Conservation (phyloP, 768 basidiomycete species). For the Tubosaeta sp. region DNA sequence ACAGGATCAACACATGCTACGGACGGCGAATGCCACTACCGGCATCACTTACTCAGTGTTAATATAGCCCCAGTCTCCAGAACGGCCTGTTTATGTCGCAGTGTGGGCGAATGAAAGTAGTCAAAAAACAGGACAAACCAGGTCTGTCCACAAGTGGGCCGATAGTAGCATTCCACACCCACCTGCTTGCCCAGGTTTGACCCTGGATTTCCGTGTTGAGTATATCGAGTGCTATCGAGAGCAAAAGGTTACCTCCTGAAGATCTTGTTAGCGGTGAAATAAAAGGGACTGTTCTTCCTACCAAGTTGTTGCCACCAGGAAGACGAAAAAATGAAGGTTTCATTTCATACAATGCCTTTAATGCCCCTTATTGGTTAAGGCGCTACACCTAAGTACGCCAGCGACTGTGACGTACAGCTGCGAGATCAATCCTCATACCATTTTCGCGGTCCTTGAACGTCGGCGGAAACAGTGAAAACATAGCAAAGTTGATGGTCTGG, state of each 20-base stretch:
- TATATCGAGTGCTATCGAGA: neutral
- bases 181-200: constrained; percentile 45
- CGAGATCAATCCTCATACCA: constrained; percentile 59
- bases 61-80: constrained; percentile 55
- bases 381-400: no score
- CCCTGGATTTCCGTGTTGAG: constrained; percentile 35
- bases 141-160: constrained; percentile 50
- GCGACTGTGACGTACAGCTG: constrained; percentile 35
- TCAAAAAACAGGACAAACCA: constrained; percentile 1
- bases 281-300: constrained; percentile 17
- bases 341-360: constrained; percentile 52
- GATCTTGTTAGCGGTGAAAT: constrained; percentile 17
- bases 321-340: constrained; percentile 59
- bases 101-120: neutral
- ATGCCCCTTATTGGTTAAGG: no score
- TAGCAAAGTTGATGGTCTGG: constrained; percentile 48
- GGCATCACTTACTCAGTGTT: constrained; percentile 48
- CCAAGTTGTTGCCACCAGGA: constrained; percentile 64
- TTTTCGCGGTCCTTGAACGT: constrained; percentile 57
- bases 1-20: neutral
- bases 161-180: constrained; percentile 64
- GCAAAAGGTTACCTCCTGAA: constrained; percentile 36
- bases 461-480: constrained; percentile 63
- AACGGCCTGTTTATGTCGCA: constrained; percentile 35
- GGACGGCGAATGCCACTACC: neutral